These are phyloP conservation scores for Hypoxylon sp. DNA, from an alignment of 2,329 filamentous ascomycete genomes.

Conservation along the genomic window DNA sequence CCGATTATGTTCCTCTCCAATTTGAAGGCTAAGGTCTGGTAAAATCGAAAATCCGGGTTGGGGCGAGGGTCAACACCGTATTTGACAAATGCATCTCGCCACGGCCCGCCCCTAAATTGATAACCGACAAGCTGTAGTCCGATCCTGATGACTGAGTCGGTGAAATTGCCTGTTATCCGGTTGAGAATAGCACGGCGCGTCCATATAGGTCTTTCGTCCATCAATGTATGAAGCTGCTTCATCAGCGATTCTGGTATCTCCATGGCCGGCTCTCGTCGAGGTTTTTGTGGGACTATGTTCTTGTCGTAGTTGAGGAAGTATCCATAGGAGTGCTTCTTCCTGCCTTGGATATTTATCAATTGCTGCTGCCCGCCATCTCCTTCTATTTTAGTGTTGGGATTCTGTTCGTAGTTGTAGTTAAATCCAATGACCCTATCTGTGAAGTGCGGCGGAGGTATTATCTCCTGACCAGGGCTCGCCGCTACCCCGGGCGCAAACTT, in stretches of 20 bases:
- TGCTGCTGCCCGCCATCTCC: slow-evolving; percentile 66
- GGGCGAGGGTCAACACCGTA: slow-evolving; percentile 89
- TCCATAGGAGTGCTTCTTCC: slow-evolving; percentile 68
- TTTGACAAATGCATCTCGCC: slow-evolving; percentile 87
- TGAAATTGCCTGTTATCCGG: slow-evolving; percentile 68
- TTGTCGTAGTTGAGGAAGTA: slow-evolving; percentile 73
- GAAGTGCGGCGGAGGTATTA: slow-evolving; percentile 85
- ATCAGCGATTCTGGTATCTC: slow-evolving; percentile 75
- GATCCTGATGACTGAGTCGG: slow-evolving; percentile 75
- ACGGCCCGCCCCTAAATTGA: slow-evolving; percentile 92
- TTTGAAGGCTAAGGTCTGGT: slow-evolving; percentile 92
- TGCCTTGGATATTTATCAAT: slow-evolving; percentile 71
- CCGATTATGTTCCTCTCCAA: slow-evolving; percentile 68
- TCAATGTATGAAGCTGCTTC: slow-evolving; percentile 72
- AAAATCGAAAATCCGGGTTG: slow-evolving; percentile 81
- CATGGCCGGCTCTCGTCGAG: slow-evolving; percentile 73
- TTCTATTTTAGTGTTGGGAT: slow-evolving; percentile 79
- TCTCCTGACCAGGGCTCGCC: slow-evolving; percentile 72
- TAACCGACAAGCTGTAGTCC: slow-evolving; percentile 89
- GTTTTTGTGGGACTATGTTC: slow-evolving; percentile 73
- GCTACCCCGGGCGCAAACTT: slow-evolving; percentile 75
- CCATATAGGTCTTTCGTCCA: slow-evolving; percentile 85
- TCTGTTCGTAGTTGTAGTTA: slow-evolving; percentile 87
- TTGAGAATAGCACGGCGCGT: slow-evolving; percentile 88
- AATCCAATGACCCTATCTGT: slow-evolving; percentile 82